Evolutionary conservation across 257 asterid species (phyloP).

Genomic region (Fraxinus pennsylvanica): DNA sequence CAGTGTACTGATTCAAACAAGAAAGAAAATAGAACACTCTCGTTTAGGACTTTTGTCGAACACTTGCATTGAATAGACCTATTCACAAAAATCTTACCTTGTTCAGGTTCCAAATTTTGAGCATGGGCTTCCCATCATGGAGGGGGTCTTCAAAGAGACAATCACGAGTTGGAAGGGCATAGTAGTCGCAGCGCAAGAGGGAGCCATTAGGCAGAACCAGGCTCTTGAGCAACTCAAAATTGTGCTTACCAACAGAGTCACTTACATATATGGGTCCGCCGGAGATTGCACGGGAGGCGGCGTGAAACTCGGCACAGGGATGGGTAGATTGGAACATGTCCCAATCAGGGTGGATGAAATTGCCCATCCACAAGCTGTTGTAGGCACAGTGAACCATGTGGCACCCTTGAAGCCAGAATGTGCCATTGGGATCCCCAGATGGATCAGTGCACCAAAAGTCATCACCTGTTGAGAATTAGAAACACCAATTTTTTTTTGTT

Average conservation of each 20-base stretch:
- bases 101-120: slow-evolving; percentile 86
- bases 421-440: slow-evolving; percentile 89
- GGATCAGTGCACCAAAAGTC: slow-evolving; percentile 98
- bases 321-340: slow-evolving; percentile 97
- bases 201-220: slow-evolving; percentile 85
- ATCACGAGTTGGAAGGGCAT: slow-evolving; percentile 80
- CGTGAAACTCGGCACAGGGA: slow-evolving; percentile 90
- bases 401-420: slow-evolving; percentile 95
- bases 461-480: slow-evolving; percentile 50
- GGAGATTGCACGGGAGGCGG: slow-evolving; percentile 94
- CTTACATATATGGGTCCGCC: slow-evolving; percentile 94
- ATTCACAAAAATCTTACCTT: slow-evolving; percentile 48
- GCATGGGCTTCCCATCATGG: slow-evolving; percentile 80
- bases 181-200: slow-evolving; percentile 69
- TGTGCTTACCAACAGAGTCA: slow-evolving; percentile 78
- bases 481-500: neutral
- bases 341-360: slow-evolving; percentile 96
- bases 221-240: slow-evolving; percentile 65
- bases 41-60: neutral
- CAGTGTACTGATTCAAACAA: slow-evolving; percentile 55
- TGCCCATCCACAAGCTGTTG: slow-evolving; percentile 97
- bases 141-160: slow-evolving; percentile 86
- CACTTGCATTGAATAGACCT: neutral
- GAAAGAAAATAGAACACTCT: neutral
- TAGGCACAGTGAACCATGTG: slow-evolving; percentile 99